Base-by-base conservation (phyloP, 805 yeast genomes). In the Zygosaccharomyces bailii region DNA sequence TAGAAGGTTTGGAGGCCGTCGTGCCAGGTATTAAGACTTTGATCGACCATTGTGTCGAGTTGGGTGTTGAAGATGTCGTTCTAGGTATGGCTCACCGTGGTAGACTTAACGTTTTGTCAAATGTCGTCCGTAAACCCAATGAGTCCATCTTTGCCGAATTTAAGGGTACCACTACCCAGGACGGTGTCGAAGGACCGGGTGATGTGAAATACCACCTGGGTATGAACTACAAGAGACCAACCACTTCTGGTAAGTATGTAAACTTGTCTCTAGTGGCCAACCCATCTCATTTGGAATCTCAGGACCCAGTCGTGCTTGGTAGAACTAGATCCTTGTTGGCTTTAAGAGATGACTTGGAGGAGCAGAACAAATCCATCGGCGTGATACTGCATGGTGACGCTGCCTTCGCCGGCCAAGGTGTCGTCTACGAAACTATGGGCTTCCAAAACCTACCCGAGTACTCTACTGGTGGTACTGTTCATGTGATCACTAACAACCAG, bases 81-180 rank as follows among this genome's bases (percentile, higher is more conserved):
- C 84, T 93, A 59, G 99, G 99, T 74, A 93, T 93, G 98, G 97
- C 99, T 43, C 99, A 93, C 72, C 86, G 99, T 79, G 99, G 99
- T 72, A 84, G 99, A 75, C 77, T 93, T 61, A 93, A 93, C 70
- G 90, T 93, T 84, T 79, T 93, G 70, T 88, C 98, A 49, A 93
- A 93, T 73, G 98, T 93, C 60, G 97, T 93, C 39, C 86, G 99
- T 74, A 93, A 93, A 70, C 98, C 99, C 60, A 90, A 93, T 67
- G 98, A 91, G 74, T 89, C 96, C 40, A 93, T 93, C 65, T 91
- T 93, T 70, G 82, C 95, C 42, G 99, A 93, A 75, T 93, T 93
- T 68, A 78, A 89, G 43, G 99, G 99, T 52, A 83, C 95, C 27
- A 79, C 84, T 60, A 83, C 84, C 59, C 80, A 84, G 57, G 96